Evolutionary conservation across 331 rosid species (phyloP), one percentile per base, ranked within the genome.

Genomic region (Acacia concinna): DNA sequence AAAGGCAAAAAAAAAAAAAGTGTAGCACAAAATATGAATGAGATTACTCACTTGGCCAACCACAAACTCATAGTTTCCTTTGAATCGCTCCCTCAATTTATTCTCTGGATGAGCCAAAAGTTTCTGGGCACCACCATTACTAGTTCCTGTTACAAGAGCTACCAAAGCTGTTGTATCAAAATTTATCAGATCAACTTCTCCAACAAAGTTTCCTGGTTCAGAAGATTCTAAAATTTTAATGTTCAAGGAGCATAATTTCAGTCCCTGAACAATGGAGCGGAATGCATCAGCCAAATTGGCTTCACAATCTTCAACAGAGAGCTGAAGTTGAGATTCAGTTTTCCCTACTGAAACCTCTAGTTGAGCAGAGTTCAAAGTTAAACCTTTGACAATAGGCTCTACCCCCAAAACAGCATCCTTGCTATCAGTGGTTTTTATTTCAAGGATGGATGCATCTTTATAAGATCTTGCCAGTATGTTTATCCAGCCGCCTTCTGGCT

Each of bases 121-220:
- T 80, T 88, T 91, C 70, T 81, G 43, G 37, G 85, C 80, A 76
- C 88, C 87, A 2, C 93, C 97, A 85, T 92, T 94, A 83, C 98
- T 92, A 71, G 91, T 94, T 63, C 91, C 97, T 4, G 98, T 89
- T 11, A 94, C 90, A 71, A 88, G 79, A 57, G 98, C 98, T 84
- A 94, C 88, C 89, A 94, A 82, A 69, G 98, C 89, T 21, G 97
- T 94, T n/a, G 98, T 94, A 84, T 91, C 97, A 77, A 92, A 91
- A 77, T 94, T 91, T 34, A 92, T 77, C 59, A 87, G 68, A 78
- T 90, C 82, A 56, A 74, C 83, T 52, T 84, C 86, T 69, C 72
- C 82, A 78, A 83, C 65, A 43, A 54, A 67, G 47, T 32, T 62
- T 54, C 66, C 63, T 27, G 81, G 27, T 14, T 74, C 83, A 1